Conservation (phyloP, 2,329 filamentous ascomycete species). For the Zopfia rhizophila region DNA sequence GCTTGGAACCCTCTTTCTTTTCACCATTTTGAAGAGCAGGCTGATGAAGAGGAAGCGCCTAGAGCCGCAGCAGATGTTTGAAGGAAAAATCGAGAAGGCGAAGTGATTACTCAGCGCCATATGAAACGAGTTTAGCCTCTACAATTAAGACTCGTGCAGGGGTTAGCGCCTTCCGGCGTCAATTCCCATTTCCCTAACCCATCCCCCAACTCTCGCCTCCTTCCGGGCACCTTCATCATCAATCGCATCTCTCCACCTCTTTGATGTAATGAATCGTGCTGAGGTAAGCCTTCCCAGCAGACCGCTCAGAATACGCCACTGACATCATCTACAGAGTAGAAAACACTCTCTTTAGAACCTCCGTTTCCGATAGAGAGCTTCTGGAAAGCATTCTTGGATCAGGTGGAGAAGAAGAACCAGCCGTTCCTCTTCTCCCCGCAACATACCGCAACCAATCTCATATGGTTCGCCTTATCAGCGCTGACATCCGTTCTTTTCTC, state of each 20-base stretch:
- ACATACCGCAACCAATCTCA: slow-evolving; percentile 28
- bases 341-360: slow-evolving; percentile 17
- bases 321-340: slow-evolving; percentile 2
- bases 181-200: no score
- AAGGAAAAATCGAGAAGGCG: no score
- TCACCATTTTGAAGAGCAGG: no score
- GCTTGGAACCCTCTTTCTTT: no score
- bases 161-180: no score
- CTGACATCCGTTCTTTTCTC: slow-evolving; percentile 27
- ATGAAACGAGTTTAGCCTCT: no score
- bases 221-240: background rate
- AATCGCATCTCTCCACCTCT: slow-evolving; percentile 12
- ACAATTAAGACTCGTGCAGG: no score
- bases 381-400: slow-evolving; percentile 4
- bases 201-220: no score
- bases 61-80: no score
- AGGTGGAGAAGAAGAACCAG: slow-evolving; percentile 7
- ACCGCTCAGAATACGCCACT: background rate
- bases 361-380: slow-evolving; percentile 23
- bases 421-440: slow-evolving; percentile 26
- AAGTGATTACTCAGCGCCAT: no score
- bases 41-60: no score
- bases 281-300: slow-evolving; percentile 8
- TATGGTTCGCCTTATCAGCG: slow-evolving; percentile 23
- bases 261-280: slow-evolving; percentile 5